Conservation (phyloP, 2,329 filamentous ascomycete species). For the Pseudogymnoascus sp. region DNA sequence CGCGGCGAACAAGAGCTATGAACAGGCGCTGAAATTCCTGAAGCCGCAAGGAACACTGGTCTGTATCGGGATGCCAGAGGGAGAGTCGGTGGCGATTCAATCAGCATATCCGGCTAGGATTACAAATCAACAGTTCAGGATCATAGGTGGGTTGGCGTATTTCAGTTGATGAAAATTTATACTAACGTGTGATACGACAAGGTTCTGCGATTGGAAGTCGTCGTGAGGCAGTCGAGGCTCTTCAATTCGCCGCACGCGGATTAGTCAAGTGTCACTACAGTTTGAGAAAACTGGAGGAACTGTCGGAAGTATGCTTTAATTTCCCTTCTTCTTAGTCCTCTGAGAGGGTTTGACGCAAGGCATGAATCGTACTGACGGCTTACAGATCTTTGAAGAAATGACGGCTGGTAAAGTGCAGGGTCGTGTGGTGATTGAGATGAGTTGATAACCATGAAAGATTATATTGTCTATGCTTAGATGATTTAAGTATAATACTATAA, state of each 20-base stretch:
- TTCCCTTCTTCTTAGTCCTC: too few species aligned
- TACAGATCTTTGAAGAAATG: constrained; percentile 37
- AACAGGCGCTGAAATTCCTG: constrained; percentile 40
- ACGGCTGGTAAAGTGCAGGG: constrained; percentile 36
- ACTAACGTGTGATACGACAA: too few species aligned
- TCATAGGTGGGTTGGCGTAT: constrained; percentile 31
- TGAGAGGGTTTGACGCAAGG: too few species aligned
- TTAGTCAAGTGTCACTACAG: constrained; percentile 39
- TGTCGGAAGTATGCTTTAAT: constrained; percentile 29
- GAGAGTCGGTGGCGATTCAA: constrained; percentile 34
- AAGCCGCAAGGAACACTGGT: constrained; percentile 44
- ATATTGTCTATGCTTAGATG: too few species aligned
- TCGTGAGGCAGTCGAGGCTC: constrained; percentile 40
- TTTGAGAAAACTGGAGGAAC: constrained; percentile 39
- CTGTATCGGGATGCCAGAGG: constrained; percentile 44
- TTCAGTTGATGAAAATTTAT: too few species aligned
- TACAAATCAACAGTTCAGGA: constrained; percentile 36
- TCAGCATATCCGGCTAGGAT: constrained; percentile 36
- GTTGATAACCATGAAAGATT: too few species aligned
- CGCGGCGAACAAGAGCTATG: constrained; percentile 42
- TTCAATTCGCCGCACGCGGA: constrained; percentile 41
- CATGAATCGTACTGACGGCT: too few species aligned
- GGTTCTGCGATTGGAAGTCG: constrained; percentile 42
- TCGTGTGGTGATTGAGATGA: constrained; percentile 37
- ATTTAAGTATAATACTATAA: too few species aligned